phyloP scores from a whole-genome alignment of 2,329 filamentous ascomycete species.

The Aphanocladium album region DNA sequence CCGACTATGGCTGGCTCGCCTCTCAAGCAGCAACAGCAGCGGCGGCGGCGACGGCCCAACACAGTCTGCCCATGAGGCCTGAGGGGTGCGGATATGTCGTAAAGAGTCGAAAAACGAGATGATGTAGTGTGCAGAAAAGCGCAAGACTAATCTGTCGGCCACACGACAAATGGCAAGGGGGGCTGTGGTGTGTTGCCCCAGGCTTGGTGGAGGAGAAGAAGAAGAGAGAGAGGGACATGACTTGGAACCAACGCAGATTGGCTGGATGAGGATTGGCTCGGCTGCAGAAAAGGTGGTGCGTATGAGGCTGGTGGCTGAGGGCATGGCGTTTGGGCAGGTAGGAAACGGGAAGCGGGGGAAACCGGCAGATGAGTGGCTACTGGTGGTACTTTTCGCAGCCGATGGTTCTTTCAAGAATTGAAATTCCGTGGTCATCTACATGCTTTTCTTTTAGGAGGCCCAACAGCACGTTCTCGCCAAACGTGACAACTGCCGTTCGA shows the following conservation, averaged over 20 bases:
- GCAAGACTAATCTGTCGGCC: not conserved
- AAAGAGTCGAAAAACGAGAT: not conserved
- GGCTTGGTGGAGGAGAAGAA: constrained; percentile 2
- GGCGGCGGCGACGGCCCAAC: not conserved
- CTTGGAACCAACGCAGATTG: not conserved
- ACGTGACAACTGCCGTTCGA: not conserved
- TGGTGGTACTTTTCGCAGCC: no score
- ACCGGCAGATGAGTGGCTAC: not conserved
- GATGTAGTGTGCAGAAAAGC: not conserved
- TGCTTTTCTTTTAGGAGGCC: no score
- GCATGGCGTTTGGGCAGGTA: not conserved
- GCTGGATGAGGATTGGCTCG: not conserved
- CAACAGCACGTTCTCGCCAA: no score
- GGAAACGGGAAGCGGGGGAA: not conserved
- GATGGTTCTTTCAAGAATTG: no score
- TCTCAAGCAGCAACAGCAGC: not conserved
- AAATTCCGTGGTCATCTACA: no score
- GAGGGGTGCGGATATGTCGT: not conserved
- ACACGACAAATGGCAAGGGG: not conserved
- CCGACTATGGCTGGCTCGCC: not conserved
- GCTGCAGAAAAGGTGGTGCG: not conserved
- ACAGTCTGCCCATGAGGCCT: not conserved
- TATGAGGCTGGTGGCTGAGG: constrained; percentile 7
- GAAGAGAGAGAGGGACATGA: not conserved
- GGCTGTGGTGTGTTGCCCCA: not conserved